Evolutionary conservation across 257 asterid species (phyloP), one percentile per base, ranked within the genome.

Genomic region (Thymus mandschuricus): DNA sequence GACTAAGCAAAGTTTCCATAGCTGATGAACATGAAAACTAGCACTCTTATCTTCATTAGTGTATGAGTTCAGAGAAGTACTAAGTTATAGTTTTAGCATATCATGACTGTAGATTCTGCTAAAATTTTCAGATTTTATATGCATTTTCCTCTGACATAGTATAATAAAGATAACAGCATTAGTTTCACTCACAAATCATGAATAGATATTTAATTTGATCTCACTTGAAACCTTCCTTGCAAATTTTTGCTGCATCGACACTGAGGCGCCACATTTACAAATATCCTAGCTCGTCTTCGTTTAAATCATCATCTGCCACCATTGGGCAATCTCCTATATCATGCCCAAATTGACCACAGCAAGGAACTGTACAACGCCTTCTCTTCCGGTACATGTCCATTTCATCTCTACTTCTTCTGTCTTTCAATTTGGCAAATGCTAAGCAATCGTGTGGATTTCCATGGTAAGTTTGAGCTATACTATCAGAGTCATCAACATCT

Each of bases 1-100:
- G 90, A 80, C 84, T 87, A 56, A 81, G 88, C 86, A 83, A 64
- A 83, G 90, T 83, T 52, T 81, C 86, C 57, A 59, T 78, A 65
- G 88, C 88, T 73, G 83, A 85, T 45, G 74, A 79, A 80, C 81
- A 50, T 40, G 68, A 75, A 59, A 70, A 71, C 31, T 71, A 75
- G 69, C 61, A 65, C 2, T 46, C 5, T 27, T 21, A 21, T 33
- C 50, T 67, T 59, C 60, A 15, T 48, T 35, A 8, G 8, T 70
- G 64, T 70, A 51, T 35, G 40, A 35, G 40, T 35, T 35, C 0
- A 35, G 40, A 35, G 4, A 35, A 35, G 21, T 21, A 21, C 2
- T 35, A 43, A 15, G 41, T 60, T 43, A 33, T 21, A 51, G 63
- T 34, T 50, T 64, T 31, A 56, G 35, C 67, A 64, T 63, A 6